Base-by-base conservation (phyloP, 768 basidiomycete genomes). In the Psilocybe cyanescens region DNA sequence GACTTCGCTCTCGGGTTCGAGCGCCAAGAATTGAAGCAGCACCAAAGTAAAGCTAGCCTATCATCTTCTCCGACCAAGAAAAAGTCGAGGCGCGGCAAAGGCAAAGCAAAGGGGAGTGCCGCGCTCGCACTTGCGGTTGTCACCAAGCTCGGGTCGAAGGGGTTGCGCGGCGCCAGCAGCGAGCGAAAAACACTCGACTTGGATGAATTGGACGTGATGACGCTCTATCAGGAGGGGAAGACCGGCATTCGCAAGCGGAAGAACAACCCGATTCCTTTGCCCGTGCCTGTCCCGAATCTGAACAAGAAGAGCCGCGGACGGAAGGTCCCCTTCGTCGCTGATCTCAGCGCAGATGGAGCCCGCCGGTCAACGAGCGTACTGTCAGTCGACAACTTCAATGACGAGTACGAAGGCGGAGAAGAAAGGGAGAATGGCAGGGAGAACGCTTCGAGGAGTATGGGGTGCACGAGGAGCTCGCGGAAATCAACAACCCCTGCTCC, bases 221-320 rank as follows among this genome's bases (percentile, higher is more conserved):
- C 65, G 0, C 51, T 68, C 28, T 68, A 70, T 48, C 65, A 60
- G 33, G 69, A 70, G 41, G 69, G 68, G 2, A 60, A 47, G 16
- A 55, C 62, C 29, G 64, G 65, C 5, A 65, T 68, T n/a, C 59
- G 66, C 37, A 76, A 71, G 65, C 62, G 74, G 55, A 73, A 73
- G 64, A 76, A 75, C 56, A 66, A 68, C 24, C 68, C 72, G 12
- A 74, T 78, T 51, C 76, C 78, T 1, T 68, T 82, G 39, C 86
- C 86, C 16, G 76, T 86, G 8, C 85, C 86, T 11, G 78, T 87
- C 1, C 85, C 86, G 12, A 83, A 87, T 68, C 75, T 88, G 57
- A 86, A 81, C 55, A 88, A 88, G 77, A 87, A 84, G 67, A 84
- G 83, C 46, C 79, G 86, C 12, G 86, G 86, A 9, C 74, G 86